These are phyloP conservation scores for Aspergillus niger DNA, from an alignment of 2,329 filamentous ascomycete genomes.

Conservation along the genomic window DNA sequence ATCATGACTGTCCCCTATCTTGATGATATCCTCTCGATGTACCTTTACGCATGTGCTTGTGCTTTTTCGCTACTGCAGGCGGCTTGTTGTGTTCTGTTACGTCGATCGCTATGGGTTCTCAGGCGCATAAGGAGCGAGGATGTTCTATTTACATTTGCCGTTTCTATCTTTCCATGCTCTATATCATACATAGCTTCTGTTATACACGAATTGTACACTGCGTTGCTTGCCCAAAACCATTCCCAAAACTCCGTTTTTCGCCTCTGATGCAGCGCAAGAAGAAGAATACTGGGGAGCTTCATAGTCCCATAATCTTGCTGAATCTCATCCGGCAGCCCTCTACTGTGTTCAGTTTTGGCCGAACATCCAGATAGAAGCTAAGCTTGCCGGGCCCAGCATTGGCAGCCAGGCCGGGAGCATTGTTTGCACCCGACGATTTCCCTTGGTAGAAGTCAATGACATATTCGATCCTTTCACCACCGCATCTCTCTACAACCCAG, in stretches of 20 bases:
- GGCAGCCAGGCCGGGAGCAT: conserved; percentile 31
- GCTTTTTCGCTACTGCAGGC: conserved; percentile 13
- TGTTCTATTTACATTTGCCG: conserved; percentile 22
- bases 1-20: conserved; percentile 20
- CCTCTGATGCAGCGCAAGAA: conserved; percentile 21
- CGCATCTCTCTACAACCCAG: conserved; percentile 94
- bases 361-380: conserved; percentile 66
- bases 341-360: conserved; percentile 65
- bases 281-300: conserved; percentile 7
- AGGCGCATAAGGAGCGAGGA: conserved; percentile 30
- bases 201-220: conserved; percentile 40
- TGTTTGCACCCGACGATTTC: conserved; percentile 44
- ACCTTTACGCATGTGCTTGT: conserved; percentile 29
- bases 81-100: conserved; percentile 12
- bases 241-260: conserved; percentile 31
- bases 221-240: conserved; percentile 22
- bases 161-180: conserved; percentile 20
- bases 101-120: conserved; percentile 12
- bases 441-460: conserved; percentile 98
- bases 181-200: conserved; percentile 39
- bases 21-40: conserved; percentile 39
- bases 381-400: conserved; percentile 46
- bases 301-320: conserved; percentile 51
- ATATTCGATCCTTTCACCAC: conserved; percentile 74
- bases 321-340: conserved; percentile 63